These are phyloP conservation scores for Collybiopsis confluens DNA, from an alignment of 768 basidiomycete genomes.

Conservation along the genomic window DNA sequence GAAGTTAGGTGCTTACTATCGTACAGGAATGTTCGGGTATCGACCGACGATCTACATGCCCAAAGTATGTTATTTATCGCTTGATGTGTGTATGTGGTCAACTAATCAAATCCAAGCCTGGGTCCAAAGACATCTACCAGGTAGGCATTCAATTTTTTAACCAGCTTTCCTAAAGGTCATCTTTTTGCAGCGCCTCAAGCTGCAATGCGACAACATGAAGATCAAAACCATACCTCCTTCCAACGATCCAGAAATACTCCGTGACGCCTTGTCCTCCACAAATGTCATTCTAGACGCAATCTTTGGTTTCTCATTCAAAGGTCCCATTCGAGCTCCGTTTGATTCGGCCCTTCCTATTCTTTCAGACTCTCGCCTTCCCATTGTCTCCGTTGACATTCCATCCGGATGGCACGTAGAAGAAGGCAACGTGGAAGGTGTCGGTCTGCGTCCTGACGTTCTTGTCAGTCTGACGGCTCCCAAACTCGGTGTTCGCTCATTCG, in stretches of 20 bases:
- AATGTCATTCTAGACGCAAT: slow-evolving; percentile 94
- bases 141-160: slow-evolving; percentile 29
- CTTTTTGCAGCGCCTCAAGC: slow-evolving; percentile 62
- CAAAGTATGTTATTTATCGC: slow-evolving; percentile 49
- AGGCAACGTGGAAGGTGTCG: slow-evolving; percentile 55
- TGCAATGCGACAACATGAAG: slow-evolving; percentile 84
- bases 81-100: background rate
- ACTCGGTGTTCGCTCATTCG: slow-evolving; percentile 72
- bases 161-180: background rate
- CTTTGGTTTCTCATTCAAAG: slow-evolving; percentile 96
- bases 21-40: slow-evolving; percentile 86
- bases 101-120: slow-evolving; percentile 51
- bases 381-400: slow-evolving; percentile 94
- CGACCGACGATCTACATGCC: slow-evolving; percentile 88
- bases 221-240: slow-evolving; percentile 67
- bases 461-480: slow-evolving; percentile 95
- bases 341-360: slow-evolving; percentile 68
- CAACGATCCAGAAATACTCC: slow-evolving; percentile 40
- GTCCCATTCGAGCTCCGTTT: slow-evolving; percentile 87
- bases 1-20: background rate
- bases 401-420: slow-evolving; percentile 94
- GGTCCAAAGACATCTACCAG: slow-evolving; percentile 90
- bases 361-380: slow-evolving; percentile 61
- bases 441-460: slow-evolving; percentile 72
- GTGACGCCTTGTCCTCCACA: slow-evolving; percentile 46